Base-by-base conservation (phyloP, 441 rosid genomes). In the Rhodomyrtus psidioides region DNA sequence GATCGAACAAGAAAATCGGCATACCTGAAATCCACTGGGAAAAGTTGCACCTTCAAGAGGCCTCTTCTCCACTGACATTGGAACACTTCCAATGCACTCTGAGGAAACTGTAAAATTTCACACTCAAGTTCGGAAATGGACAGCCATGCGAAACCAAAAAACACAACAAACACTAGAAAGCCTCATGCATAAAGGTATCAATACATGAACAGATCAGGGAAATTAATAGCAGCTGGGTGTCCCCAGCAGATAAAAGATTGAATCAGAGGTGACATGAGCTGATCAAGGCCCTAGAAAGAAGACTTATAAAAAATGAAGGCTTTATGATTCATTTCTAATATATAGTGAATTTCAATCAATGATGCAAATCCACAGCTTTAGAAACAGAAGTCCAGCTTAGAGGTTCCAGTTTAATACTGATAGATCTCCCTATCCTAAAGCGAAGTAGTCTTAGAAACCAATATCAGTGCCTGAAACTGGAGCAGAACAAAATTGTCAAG, bases 21-120 rank as follows among this genome's bases (percentile, higher is more conserved):
- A 89, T 55, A 95, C 99, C 94, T 97, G 96, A 88, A 96, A 91
- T 88, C 95, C 98, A 88, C 86, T 92, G 8, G 98, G 99, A 91
- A 97, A 97, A 86, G 90, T 91, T 26, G 91, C 91, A 76, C 85
- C 82, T 44, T 86, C 81, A 51, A 46, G 86, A 53, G 91, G 24
- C 44, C 83, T 91, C 89, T 90, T 93, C 92, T 90, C 91, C 70
- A 65, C 58, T 51, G 94, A 83, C 55, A 88, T 90, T 84, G 82
- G 82, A 57, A 26, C 28, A 57, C 79, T 70, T 58, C 83, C 42
- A 58, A 74, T 86, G 79, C 85, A 87, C 88, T 89, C 95, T 85
- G 88, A 86, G 81, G 90, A 88, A 87, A 89, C 90, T 83, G 59
- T 70, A 54, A 75, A 88, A 87, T 27, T 83, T 82, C 82, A 59